Conservation (phyloP, 441 rosid genomes). For the Eruca vesicaria region DNA sequence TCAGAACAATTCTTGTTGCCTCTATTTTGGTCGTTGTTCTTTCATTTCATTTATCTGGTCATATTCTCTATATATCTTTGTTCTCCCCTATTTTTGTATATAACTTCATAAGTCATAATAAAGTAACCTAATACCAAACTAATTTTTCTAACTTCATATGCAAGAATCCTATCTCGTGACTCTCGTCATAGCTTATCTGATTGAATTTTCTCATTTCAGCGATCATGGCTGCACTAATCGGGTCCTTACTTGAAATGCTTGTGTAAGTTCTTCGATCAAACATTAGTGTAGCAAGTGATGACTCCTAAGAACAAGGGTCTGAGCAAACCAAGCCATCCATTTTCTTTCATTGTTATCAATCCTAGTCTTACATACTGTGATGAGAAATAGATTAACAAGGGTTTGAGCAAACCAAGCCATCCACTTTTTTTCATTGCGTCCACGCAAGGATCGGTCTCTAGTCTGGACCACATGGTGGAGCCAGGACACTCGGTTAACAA, state of each 20-base stretch:
- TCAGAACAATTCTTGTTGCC: constrained; percentile 60
- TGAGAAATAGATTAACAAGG: too few species aligned
- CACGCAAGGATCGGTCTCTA: too few species aligned
- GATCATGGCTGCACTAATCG: constrained; percentile 65
- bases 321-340: too few species aligned
- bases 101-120: background rate
- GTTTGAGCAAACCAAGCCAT: too few species aligned
- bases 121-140: background rate
- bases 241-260: constrained; percentile 77
- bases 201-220: constrained; percentile 39
- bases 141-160: background rate
- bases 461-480: too few species aligned
- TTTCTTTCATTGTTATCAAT: too few species aligned
- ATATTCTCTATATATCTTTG: background rate
- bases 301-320: too few species aligned
- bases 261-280: constrained; percentile 43
- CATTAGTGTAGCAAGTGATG: too few species aligned
- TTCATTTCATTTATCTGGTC: constrained; percentile 76
- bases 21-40: constrained; percentile 76
- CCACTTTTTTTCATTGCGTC: too few species aligned
- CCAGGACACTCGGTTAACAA: too few species aligned
- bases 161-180: constrained; percentile 8
- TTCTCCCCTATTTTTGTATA: background rate
- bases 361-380: too few species aligned
- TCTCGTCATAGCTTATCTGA: background rate